These are phyloP conservation scores for Parastagonospora nodorum DNA, from an alignment of 2,329 filamentous ascomycete genomes.

Conservation along the genomic window DNA sequence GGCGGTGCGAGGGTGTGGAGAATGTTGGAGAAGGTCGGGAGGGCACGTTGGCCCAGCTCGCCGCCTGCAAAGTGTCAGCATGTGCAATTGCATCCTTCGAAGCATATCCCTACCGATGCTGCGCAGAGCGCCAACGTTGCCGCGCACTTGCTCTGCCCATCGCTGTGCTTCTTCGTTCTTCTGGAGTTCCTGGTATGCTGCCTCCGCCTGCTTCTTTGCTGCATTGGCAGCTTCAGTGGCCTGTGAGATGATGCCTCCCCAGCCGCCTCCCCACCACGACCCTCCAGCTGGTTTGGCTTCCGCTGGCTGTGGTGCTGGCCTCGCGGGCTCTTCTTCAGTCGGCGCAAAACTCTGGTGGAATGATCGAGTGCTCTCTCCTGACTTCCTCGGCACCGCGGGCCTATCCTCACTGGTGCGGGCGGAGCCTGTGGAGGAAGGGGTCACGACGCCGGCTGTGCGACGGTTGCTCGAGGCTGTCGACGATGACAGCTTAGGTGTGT, in stretches of 20 bases:
- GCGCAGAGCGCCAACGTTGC: slow-evolving; percentile 79
- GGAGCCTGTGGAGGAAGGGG: slow-evolving; percentile 47
- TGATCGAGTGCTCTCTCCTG: slow-evolving; percentile 75
- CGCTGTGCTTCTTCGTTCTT: slow-evolving; percentile 95
- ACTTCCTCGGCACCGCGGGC: slow-evolving; percentile 64
- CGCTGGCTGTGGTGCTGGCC: slow-evolving; percentile 59
- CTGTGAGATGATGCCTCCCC: slow-evolving; percentile 83
- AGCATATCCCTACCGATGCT: slow-evolving; percentile 65
- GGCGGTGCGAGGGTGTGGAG: slow-evolving; percentile 94
- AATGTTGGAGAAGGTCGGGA: slow-evolving; percentile 94
- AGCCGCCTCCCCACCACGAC: slow-evolving; percentile 67
- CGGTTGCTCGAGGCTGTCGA: slow-evolving; percentile 48
- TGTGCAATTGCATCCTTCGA: not conserved
- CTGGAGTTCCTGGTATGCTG: slow-evolving; percentile 91
- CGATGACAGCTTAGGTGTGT: slow-evolving; percentile 73
- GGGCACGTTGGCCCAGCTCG: slow-evolving; percentile 70
- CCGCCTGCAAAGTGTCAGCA: slow-evolving; percentile 65
- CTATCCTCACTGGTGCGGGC: slow-evolving; percentile 66
- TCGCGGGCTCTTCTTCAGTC: slow-evolving; percentile 53
- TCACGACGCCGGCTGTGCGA: slow-evolving; percentile 38
- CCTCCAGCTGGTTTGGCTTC: slow-evolving; percentile 47
- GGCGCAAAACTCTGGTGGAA: slow-evolving; percentile 75
- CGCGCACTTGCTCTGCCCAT: slow-evolving; percentile 92
- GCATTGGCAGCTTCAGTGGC: slow-evolving; percentile 78
- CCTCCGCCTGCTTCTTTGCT: slow-evolving; percentile 91